Conservation (phyloP, 2,329 filamentous ascomycete species). For the Beauveria rudraprayagi region DNA sequence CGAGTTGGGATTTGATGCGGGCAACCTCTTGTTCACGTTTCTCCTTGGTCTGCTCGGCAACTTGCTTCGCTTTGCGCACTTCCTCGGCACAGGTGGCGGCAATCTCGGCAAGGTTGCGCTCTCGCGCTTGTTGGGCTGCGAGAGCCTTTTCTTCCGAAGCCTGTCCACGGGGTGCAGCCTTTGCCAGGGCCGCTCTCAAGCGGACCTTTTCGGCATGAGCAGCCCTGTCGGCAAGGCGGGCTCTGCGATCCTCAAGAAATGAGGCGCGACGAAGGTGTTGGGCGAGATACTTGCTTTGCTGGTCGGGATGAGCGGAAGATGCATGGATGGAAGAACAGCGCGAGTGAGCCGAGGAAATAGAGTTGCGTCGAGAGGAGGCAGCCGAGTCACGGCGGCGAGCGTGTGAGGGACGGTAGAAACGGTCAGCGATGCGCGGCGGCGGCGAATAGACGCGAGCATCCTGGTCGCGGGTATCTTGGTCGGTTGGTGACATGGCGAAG, state of each 20-base stretch:
- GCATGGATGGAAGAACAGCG: slow-evolving; percentile 54
- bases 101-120: slow-evolving; percentile 75
- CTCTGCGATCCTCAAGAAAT: slow-evolving; percentile 73
- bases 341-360: slow-evolving; percentile 67
- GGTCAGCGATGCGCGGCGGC: slow-evolving; percentile 68
- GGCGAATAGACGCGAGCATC: slow-evolving; percentile 45
- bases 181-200: slow-evolving; percentile 64
- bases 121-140: slow-evolving; percentile 68
- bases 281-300: slow-evolving; percentile 69
- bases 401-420: slow-evolving; percentile 63
- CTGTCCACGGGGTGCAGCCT: slow-evolving; percentile 56
- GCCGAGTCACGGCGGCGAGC: slow-evolving; percentile 67
- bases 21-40: slow-evolving; percentile 67
- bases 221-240: slow-evolving; percentile 69
- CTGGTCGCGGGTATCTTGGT: slow-evolving; percentile 28
- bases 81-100: slow-evolving; percentile 76
- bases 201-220: slow-evolving; percentile 80
- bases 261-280: slow-evolving; percentile 73
- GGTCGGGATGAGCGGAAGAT: slow-evolving; percentile 42
- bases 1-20: slow-evolving; percentile 64
- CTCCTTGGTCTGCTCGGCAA: slow-evolving; percentile 76
- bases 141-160: slow-evolving; percentile 69
- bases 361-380: slow-evolving; percentile 71
- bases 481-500: slow-evolving; percentile 30
- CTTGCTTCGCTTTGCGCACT: slow-evolving; percentile 71